Evolutionary conservation across 1,284 basidiomycete species (phyloP).

Genomic region (Exobasidium cylindrosporum): DNA sequence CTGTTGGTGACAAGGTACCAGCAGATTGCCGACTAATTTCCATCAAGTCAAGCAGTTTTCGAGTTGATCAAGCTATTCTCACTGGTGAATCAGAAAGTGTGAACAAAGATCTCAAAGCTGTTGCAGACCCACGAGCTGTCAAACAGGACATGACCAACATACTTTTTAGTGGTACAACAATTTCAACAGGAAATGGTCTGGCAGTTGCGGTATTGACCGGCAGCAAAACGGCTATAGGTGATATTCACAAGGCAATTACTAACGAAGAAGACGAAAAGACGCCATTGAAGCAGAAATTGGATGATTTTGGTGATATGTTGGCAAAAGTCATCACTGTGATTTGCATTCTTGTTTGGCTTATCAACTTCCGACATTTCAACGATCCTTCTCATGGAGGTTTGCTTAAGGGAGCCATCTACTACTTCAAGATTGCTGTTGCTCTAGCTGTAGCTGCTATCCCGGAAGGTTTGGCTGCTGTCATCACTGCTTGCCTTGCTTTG

Average conservation of each 20-base stretch:
- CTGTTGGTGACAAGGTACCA: constrained; percentile 53
- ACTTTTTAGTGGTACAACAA: constrained; percentile 51
- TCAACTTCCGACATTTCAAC: constrained; percentile 53
- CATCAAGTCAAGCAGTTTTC: constrained; percentile 46
- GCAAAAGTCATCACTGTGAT: constrained; percentile 54
- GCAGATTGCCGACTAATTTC: constrained; percentile 51
- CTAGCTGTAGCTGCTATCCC: constrained; percentile 55
- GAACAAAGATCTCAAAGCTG: constrained; percentile 41
- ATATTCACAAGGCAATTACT: constrained; percentile 51
- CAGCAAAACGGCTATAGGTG: constrained; percentile 47
- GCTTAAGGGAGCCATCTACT: constrained; percentile 53
- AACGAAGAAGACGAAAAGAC: constrained; percentile 50
- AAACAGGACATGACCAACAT: constrained; percentile 55
- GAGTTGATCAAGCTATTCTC: constrained; percentile 53
- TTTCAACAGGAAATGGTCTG: constrained; percentile 45
- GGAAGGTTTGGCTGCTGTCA: constrained; percentile 53
- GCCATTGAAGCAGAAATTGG: constrained; percentile 53
- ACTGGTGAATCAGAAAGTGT: constrained; percentile 52
- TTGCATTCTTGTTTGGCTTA: constrained; percentile 53
- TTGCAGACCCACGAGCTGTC: constrained; percentile 42
- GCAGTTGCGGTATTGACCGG: constrained; percentile 50
- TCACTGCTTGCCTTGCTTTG: constrained; percentile 53
- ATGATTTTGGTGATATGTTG: constrained; percentile 53
- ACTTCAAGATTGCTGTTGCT: constrained; percentile 55
- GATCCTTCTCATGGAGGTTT: constrained; percentile 53